phyloP scores from a whole-genome alignment of 2,329 filamentous ascomycete genomes.

The Fonsecaea multimorphosa region DNA sequence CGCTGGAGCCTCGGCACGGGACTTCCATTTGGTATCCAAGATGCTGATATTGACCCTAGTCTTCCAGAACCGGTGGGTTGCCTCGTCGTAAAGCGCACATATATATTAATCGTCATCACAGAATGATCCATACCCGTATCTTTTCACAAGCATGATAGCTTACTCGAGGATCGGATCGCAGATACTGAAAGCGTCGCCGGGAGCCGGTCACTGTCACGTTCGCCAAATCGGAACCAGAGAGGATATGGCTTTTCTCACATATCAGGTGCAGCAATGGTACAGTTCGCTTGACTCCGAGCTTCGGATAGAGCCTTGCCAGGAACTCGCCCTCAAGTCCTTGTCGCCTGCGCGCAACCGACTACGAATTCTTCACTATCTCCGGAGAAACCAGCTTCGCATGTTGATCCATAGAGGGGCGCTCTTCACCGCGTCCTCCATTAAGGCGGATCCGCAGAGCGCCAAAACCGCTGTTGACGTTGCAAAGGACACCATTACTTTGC shows the following conservation, averaged over 20 bases:
- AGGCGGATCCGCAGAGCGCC: constrained; percentile 45
- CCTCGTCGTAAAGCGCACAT: constrained; percentile 23
- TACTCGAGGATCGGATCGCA: constrained; percentile 56
- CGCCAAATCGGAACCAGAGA: constrained; percentile 47
- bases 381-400: constrained; percentile 55
- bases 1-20: constrained; percentile 61
- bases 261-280: constrained; percentile 55
- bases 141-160: constrained; percentile 55
- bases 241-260: constrained; percentile 50
- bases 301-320: constrained; percentile 44
- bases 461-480: constrained; percentile 52
- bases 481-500: constrained; percentile 48
- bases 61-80: constrained; percentile 53
- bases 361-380: constrained; percentile 53
- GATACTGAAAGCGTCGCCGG: constrained; percentile 54
- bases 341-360: constrained; percentile 42
- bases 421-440: constrained; percentile 48
- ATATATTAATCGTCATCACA: constrained; percentile 7
- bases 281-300: constrained; percentile 54
- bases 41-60: constrained; percentile 58
- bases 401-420: constrained; percentile 55
- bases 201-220: constrained; percentile 46
- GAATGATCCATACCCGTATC: constrained; percentile 46
- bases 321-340: constrained; percentile 12
- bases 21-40: constrained; percentile 56